Conservation (phyloP, 169 alveolate species). For the Plasmodium adleri region DNA sequence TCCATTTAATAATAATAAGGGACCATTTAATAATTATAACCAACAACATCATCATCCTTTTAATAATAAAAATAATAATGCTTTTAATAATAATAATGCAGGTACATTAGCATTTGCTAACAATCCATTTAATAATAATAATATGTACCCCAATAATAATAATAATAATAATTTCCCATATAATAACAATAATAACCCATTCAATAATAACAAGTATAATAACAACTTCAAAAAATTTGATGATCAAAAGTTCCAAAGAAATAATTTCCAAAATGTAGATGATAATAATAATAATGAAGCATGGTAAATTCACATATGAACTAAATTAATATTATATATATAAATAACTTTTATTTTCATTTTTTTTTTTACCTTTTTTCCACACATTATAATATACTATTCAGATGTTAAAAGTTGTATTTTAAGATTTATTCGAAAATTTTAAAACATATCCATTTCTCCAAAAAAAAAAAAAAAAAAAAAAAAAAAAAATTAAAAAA, state of each 20-base stretch:
- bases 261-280: conserved; percentile 30
- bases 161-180: not conserved
- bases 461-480: conserved; percentile 1
- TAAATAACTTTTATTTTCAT: too few relatives aligned
- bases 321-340: too few relatives aligned
- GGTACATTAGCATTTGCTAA: conserved; percentile 19
- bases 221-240: conserved; percentile 41
- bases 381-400: not conserved
- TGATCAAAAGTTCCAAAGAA: conserved; percentile 36
- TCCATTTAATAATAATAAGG: conserved; percentile 52
- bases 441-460: not conserved
- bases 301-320: conserved; percentile 8
- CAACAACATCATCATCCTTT: conserved; percentile 7
- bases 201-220: conserved; percentile 37
- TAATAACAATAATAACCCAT: conserved; percentile 21
- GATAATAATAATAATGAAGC: conserved; percentile 30
- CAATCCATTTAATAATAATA: conserved; percentile 27
- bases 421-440: not conserved
- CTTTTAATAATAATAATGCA: conserved; percentile 5
- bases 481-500: not conserved
- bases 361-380: too few relatives aligned
- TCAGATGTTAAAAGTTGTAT: not conserved
- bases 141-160: conserved; percentile 23
- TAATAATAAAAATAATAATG: conserved; percentile 2
- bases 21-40: conserved; percentile 1